These are phyloP conservation scores for Thamnidium elegans DNA, from an alignment of 192 early-diverging fungal genomes.

Conservation along the genomic window DNA sequence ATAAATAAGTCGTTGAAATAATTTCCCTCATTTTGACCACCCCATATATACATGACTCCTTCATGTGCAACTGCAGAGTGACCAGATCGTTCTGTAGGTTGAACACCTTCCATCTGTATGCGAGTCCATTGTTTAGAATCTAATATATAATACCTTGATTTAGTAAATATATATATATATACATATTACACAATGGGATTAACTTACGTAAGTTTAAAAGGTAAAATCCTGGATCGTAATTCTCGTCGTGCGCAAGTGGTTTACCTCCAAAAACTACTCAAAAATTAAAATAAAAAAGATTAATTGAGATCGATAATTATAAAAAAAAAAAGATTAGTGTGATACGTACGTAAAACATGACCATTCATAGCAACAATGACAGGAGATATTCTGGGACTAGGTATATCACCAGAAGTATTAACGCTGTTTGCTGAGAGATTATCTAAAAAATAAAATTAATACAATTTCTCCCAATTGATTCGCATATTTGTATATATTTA, in stretches of 20 bases:
- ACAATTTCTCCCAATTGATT: not conserved
- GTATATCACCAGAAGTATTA: constrained; percentile 41
- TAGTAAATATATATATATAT: not conserved
- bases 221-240: constrained; percentile 36
- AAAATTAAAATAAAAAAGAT: not conserved
- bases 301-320: not conserved
- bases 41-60: constrained; percentile 49
- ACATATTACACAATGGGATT: not conserved
- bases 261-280: constrained; percentile 41
- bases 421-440: constrained; percentile 26
- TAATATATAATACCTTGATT: constrained; percentile 6
- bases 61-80: constrained; percentile 46
- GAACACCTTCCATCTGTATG: constrained; percentile 37
- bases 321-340: constrained; percentile 2
- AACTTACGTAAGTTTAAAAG: constrained; percentile 40
- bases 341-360: constrained; percentile 42
- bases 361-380: constrained; percentile 44
- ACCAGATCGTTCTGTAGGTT: constrained; percentile 44
- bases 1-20: constrained; percentile 48
- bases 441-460: constrained; percentile 14
- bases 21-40: constrained; percentile 42
- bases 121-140: constrained; percentile 45
- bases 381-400: constrained; percentile 36
- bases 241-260: constrained; percentile 29
- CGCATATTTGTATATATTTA: constrained; percentile 5